Evolutionary conservation across 192 early-diverging fungal species (phyloP), one percentile per base, ranked within the genome.

Genomic region (Coemansia sp.): DNA sequence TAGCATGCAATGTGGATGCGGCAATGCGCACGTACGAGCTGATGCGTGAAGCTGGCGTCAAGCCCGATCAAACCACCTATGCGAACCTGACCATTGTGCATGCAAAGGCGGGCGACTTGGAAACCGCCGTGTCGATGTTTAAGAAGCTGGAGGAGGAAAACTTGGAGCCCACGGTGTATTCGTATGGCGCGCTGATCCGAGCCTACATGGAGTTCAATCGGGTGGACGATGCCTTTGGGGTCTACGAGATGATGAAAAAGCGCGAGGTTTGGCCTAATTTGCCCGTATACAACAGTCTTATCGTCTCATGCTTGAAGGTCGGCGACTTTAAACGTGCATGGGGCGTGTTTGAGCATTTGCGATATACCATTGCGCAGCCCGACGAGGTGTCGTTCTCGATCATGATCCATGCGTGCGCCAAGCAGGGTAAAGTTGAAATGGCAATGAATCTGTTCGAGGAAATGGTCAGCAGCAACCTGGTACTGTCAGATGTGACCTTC

Each of bases 381-480:
- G 88, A 93, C 60, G 84, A 88, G 46, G 81, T 85, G 0, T 82
- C 84, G 6, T 98, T 91, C 58, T 85, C 83, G 15, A 69, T 93
- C 20, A 96, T 98, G 94, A 91, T 98, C 34, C 85, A 89, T 56
- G 91, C 93, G 1, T 96, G 94, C 59, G 86, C 92, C 6, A 84
- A 87, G 62, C 85, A 83, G 28, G 81, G 83, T 37, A 84, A 95
- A 47, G 87, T 89, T n/a, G 96, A 98, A 58, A 74, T 80, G 36
- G 96, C 96, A 6, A 81, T 98, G 48, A 90, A 94, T 56, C 72
- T 98, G 42, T 96, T 93, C 77, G 82, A 85, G 52, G 90, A 96
- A 57, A 96, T 97, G 88, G 68, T 85, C 15, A 66, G 73, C 41
- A 81, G 82, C 9, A 66, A 80, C 32, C 71, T 96, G 16, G 78